These are phyloP conservation scores for Aspergillus novofumigatus DNA, from an alignment of 2,329 filamentous ascomycete genomes.

Conservation along the genomic window DNA sequence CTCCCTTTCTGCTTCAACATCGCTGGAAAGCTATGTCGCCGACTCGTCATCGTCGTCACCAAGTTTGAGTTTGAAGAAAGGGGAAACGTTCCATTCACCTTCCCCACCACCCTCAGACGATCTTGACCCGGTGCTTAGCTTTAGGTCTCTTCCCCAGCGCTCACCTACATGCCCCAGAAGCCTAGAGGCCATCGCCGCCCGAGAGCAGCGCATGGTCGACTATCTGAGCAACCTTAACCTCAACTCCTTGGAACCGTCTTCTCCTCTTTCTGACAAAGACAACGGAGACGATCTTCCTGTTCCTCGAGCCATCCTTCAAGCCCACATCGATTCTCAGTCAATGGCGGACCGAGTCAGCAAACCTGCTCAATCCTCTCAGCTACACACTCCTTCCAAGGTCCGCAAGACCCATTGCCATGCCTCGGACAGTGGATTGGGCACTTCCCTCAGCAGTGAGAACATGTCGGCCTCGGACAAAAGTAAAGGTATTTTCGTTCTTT, in stretches of 20 bases:
- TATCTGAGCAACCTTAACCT: slow-evolving; percentile 63
- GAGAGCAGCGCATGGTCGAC: slow-evolving; percentile 64
- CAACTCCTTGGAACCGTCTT: slow-evolving; percentile 47
- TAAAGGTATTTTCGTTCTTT: slow-evolving; percentile 36
- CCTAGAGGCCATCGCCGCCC: slow-evolving; percentile 66
- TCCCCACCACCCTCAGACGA: slow-evolving; percentile 38
- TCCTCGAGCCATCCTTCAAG: slow-evolving; percentile 56
- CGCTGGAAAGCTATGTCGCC: slow-evolving; percentile 7
- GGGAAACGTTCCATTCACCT: slow-evolving; percentile 58
- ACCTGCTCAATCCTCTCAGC: slow-evolving; percentile 33
- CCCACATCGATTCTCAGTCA: slow-evolving; percentile 48
- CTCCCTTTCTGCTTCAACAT: slow-evolving; percentile 21
- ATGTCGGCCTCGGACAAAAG: slow-evolving; percentile 45
- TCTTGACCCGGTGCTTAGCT: slow-evolving; percentile 40
- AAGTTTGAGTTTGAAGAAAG: slow-evolving; percentile 59
- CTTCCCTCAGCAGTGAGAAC: slow-evolving; percentile 64
- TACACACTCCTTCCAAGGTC: slow-evolving; percentile 38
- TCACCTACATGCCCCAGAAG: slow-evolving; percentile 55
- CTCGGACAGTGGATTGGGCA: slow-evolving; percentile 84
- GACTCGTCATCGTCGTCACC: slow-evolving; percentile 15
- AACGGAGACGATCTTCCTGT: slow-evolving; percentile 57
- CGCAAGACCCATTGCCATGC: slow-evolving; percentile 62
- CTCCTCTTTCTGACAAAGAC: slow-evolving; percentile 35
- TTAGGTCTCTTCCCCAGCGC: slow-evolving; percentile 55
- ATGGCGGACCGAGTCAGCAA: slow-evolving; percentile 29